Percentiles rank a stretch among this genome's conserved stretches.
These are phyloP conservation scores for Teratosphaeriaceae sp. DNA, from an alignment of 2,329 filamentous ascomycete genomes.

Conservation along the genomic window DNA sequence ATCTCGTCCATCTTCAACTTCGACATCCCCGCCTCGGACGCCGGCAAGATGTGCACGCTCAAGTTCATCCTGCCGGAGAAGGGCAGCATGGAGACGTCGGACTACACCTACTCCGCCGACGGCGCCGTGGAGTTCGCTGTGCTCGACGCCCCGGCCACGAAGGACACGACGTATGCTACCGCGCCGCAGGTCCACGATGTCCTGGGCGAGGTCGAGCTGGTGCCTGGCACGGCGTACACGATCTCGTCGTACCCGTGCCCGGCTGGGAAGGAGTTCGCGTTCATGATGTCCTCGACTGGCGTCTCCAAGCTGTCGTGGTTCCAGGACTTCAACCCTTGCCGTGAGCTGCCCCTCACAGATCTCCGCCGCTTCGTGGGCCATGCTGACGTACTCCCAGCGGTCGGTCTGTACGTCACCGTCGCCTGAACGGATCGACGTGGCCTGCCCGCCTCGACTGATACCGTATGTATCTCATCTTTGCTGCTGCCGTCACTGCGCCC, in stretches of 20 bases:
- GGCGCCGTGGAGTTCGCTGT: slow-evolving; percentile 21
- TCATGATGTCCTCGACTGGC: slow-evolving; percentile 46
- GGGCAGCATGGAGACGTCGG: slow-evolving; percentile 52
- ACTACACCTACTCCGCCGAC: slow-evolving; percentile 43
- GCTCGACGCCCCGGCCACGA: slow-evolving; percentile 41
- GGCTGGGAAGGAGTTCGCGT: slow-evolving; percentile 45
- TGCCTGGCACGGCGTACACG: slow-evolving; percentile 7
- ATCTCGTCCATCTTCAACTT: slow-evolving; percentile 62
- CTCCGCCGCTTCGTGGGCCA: background rate
- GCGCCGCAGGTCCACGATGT: slow-evolving; percentile 41
- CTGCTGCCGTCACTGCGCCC: background rate
- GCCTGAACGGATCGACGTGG: background rate
- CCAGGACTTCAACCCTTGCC: slow-evolving; percentile 53
- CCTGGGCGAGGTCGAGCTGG: slow-evolving; percentile 38
- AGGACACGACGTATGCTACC: slow-evolving; percentile 49
- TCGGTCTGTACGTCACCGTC: slow-evolving; percentile 10
- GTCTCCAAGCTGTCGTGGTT: slow-evolving; percentile 53
- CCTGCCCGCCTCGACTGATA: background rate
- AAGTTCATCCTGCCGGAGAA: slow-evolving; percentile 59
- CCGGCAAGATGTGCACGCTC: slow-evolving; percentile 55
- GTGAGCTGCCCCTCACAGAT: slow-evolving; percentile 4
- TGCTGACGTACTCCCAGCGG: slow-evolving; percentile 6
- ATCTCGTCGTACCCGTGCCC: slow-evolving; percentile 37
- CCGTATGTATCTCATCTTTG: background rate
- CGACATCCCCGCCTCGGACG: slow-evolving; percentile 50